These are phyloP conservation scores for Nepenthes mirabilis DNA, from an alignment of 148 eudicot genomes.

Conservation along the genomic window DNA sequence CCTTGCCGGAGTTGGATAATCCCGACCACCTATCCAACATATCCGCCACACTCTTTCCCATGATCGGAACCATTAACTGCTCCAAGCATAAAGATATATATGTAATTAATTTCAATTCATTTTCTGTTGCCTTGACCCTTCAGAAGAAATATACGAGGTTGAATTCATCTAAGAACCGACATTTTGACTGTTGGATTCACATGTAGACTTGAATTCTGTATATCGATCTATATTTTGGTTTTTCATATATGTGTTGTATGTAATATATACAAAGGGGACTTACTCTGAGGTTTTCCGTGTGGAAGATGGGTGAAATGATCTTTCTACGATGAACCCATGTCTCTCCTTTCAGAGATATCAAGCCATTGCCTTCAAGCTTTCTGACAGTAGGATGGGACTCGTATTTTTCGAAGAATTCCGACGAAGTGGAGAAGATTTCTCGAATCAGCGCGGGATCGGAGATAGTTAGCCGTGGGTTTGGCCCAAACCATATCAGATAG, in stretches of 20 bases:
- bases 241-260: too few relatives aligned
- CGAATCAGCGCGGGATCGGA: slow-evolving; percentile 48
- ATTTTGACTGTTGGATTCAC: too few relatives aligned
- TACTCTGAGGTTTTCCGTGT: slow-evolving; percentile 64
- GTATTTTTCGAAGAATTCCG: slow-evolving; percentile 48
- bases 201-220: too few relatives aligned
- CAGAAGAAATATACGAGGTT: too few relatives aligned
- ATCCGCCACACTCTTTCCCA: slow-evolving; percentile 39
- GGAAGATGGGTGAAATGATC: slow-evolving; percentile 57
- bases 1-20: slow-evolving; percentile 29
- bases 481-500: slow-evolving; percentile 66
- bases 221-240: too few relatives aligned
- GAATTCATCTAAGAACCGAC: too few relatives aligned
- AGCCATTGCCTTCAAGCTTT: slow-evolving; percentile 72
- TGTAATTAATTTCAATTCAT: neutral
- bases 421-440: slow-evolving; percentile 35
- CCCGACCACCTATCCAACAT: slow-evolving; percentile 50
- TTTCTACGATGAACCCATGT: slow-evolving; percentile 69
- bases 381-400: slow-evolving; percentile 54
- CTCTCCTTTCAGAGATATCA: slow-evolving; percentile 57
- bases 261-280: neutral
- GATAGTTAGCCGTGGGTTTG: slow-evolving; percentile 46
- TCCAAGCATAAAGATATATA: neutral
- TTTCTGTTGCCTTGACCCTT: neutral
- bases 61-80: slow-evolving; percentile 57